These are phyloP conservation scores for Cladophialophora exuberans DNA, from an alignment of 2,329 filamentous ascomycete species.

Conservation along the genomic window DNA sequence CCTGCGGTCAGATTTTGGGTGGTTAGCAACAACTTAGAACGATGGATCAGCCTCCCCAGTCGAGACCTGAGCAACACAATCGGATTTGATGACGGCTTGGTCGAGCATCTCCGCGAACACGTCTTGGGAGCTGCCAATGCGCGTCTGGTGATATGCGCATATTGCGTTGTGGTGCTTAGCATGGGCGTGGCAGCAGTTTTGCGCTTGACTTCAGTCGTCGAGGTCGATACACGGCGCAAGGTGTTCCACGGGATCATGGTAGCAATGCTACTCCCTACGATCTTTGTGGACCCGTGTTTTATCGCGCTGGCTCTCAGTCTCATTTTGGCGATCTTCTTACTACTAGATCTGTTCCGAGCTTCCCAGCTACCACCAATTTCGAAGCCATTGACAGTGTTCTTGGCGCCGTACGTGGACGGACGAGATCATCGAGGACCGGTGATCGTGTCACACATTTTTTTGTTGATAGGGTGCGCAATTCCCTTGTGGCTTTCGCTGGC, in stretches of 20 bases:
- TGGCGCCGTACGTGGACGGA: slow-evolving; percentile 93
- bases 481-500: slow-evolving; percentile 89
- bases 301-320: slow-evolving; percentile 77
- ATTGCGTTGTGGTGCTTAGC: slow-evolving; percentile 72
- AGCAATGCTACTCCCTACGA: slow-evolving; percentile 85
- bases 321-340: slow-evolving; percentile 79
- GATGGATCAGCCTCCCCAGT: slow-evolving; percentile 51
- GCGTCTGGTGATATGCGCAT: slow-evolving; percentile 73
- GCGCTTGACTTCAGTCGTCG: slow-evolving; percentile 72
- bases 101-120: slow-evolving; percentile 66
- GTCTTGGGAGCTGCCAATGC: slow-evolving; percentile 77
- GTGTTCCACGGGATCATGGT: slow-evolving; percentile 99
- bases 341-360: slow-evolving; percentile 86
- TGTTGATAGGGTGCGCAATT: slow-evolving; percentile 92
- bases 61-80: background rate
- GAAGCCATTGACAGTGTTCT: slow-evolving; percentile 79
- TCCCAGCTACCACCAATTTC: slow-evolving; percentile 90
- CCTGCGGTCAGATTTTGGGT: slow-evolving; percentile 72
- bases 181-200: slow-evolving; percentile 76
- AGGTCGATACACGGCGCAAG: slow-evolving; percentile 94
- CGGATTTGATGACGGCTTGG: slow-evolving; percentile 49
- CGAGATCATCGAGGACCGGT: slow-evolving; percentile 90
- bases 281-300: slow-evolving; percentile 84
- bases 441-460: slow-evolving; percentile 93
- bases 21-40: slow-evolving; percentile 67